Conservation (phyloP, 441 rosid genomes). For the Euphorbia celastroides region DNA sequence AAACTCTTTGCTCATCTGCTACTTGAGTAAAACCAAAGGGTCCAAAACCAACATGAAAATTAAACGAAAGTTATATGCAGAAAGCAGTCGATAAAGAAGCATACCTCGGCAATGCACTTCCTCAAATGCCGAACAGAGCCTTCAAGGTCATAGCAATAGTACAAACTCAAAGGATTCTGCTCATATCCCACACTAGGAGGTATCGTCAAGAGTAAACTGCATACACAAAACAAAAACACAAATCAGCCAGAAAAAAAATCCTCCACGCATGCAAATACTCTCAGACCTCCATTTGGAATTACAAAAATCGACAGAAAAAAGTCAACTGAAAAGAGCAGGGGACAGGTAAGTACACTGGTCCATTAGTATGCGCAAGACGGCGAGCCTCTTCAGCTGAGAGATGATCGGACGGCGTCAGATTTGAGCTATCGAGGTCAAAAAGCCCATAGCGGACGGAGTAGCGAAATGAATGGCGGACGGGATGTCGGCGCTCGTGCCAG, state of each 20-base stretch:
- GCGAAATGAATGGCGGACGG: conserved; percentile 59
- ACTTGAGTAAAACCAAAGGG: background rate
- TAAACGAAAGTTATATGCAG: background rate
- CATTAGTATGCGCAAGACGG: conserved; percentile 41
- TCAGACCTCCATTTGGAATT: background rate
- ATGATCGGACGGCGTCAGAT: conserved; percentile 42
- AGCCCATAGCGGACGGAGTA: conserved; percentile 79
- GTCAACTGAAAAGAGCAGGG: background rate
- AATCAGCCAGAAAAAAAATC: background rate
- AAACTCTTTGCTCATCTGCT: background rate
- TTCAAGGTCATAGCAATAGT: conserved; percentile 63
- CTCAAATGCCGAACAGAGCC: conserved; percentile 34
- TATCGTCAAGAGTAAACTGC: conserved; percentile 74
- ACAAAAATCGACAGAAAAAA: background rate
- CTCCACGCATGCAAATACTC: background rate
- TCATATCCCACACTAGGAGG: conserved; percentile 91
- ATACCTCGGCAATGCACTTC: conserved; percentile 86
- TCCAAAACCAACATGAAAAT: background rate
- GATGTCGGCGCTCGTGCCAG: conserved; percentile 85
- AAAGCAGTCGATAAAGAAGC: background rate
- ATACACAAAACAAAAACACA: background rate
- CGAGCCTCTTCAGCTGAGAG: conserved; percentile 71
- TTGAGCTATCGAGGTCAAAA: conserved; percentile 54
- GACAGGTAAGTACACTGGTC: conserved; percentile 45
- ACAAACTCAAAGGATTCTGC: conserved; percentile 83